Conservation (phyloP, 1,284 basidiomycete genomes). For the Sporisorium sorghi region DNA sequence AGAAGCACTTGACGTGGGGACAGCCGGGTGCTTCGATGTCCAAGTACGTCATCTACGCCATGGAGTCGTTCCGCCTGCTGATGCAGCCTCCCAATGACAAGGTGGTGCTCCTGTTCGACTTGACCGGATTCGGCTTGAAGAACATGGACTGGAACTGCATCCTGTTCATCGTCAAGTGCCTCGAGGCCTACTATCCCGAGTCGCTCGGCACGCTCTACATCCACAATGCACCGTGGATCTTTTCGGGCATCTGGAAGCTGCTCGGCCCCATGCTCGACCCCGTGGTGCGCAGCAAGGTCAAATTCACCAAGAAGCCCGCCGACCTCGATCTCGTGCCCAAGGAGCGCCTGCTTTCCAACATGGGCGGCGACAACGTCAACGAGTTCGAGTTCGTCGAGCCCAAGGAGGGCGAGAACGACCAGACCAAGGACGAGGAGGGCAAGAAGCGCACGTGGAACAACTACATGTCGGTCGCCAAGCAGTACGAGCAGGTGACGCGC, state of each 20-base stretch:
- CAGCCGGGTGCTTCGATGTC: conserved; percentile 69
- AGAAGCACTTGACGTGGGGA: conserved; percentile 60
- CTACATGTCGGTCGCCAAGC: conserved; percentile 61
- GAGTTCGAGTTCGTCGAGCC: conserved; percentile 58
- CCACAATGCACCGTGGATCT: conserved; percentile 70
- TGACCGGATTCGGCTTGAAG: conserved; percentile 66
- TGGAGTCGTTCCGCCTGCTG: conserved; percentile 69
- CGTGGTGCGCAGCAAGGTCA: conserved; percentile 65
- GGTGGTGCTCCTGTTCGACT: conserved; percentile 67
- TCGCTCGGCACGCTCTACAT: conserved; percentile 69
- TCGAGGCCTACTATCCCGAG: conserved; percentile 70
- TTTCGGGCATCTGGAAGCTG: conserved; percentile 69
- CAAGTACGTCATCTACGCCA: conserved; percentile 68
- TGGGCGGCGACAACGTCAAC: conserved; percentile 54
- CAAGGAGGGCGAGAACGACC: conserved; percentile 66
- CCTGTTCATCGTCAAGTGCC: conserved; percentile 62
- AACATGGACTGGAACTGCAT: conserved; percentile 67
- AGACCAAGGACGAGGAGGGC: conserved; percentile 59
- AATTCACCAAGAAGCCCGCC: conserved; percentile 63
- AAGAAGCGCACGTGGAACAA: conserved; percentile 59
- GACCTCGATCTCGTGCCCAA: conserved; percentile 62
- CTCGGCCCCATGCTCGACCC: conserved; percentile 68
- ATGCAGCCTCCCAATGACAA: conserved; percentile 69
- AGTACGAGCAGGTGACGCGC: conserved; percentile 66
- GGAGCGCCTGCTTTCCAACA: conserved; percentile 51